Evolutionary conservation across 768 basidiomycete species (phyloP).

Genomic region (Bullera alba): DNA sequence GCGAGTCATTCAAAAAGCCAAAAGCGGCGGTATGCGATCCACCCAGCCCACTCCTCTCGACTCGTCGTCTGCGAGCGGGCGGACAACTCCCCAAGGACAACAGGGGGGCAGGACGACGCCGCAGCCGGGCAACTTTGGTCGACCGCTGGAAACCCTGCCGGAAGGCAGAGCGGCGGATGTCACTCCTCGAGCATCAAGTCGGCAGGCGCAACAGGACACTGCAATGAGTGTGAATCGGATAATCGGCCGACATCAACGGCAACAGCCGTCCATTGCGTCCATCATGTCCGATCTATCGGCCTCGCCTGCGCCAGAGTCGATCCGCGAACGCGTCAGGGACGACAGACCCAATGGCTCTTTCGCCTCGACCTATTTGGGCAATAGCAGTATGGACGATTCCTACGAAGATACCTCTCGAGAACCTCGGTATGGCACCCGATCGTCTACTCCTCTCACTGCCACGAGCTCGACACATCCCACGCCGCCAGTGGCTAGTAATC

Average conservation of each 20-base stretch:
- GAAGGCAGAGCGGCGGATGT: slow-evolving; percentile 14
- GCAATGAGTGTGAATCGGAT: slow-evolving; percentile 29
- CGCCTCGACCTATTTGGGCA: neutral
- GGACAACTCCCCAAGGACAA: slow-evolving; percentile 1
- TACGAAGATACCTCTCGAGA: slow-evolving; percentile 14
- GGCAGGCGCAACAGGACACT: slow-evolving; percentile 11
- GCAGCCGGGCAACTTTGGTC: neutral
- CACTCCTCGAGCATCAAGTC: slow-evolving; percentile 7
- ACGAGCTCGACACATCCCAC: slow-evolving; percentile 46
- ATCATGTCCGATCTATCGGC: slow-evolving; percentile 55
- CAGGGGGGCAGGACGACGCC: slow-evolving; percentile 15
- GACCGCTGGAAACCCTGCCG: slow-evolving; percentile 10
- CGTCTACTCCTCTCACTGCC: slow-evolving; percentile 42
- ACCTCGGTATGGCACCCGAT: slow-evolving; percentile 5
- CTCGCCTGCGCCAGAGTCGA: slow-evolving; percentile 11
- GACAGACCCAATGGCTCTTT: neutral
- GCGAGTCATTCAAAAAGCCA: slow-evolving; percentile 47
- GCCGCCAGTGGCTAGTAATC: slow-evolving; percentile 18
- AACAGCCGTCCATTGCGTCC: slow-evolving; percentile 65
- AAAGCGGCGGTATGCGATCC: slow-evolving; percentile 13
- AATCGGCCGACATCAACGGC: slow-evolving; percentile 31
- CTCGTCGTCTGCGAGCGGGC: neutral
- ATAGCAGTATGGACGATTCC: neutral
- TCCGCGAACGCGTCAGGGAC: neutral
- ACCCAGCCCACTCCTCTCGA: neutral